Percentiles rank a stretch among this genome's conserved stretches.
These are phyloP conservation scores for Rhypophila decipiens DNA, from an alignment of 495 filamentous ascomycete genomes.

Conservation along the genomic window DNA sequence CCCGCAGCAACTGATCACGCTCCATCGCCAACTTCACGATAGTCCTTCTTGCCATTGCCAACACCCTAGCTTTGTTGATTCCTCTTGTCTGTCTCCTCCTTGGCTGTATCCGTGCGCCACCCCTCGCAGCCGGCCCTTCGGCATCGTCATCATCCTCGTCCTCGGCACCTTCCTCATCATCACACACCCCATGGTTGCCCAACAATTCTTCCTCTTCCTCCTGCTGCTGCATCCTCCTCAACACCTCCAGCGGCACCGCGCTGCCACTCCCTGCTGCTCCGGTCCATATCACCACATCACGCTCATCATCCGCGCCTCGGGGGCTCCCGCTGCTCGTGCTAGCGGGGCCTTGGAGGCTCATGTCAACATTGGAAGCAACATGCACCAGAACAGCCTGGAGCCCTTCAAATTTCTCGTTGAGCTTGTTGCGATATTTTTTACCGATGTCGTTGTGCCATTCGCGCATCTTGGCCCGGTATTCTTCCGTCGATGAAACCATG, in stretches of 20 bases:
- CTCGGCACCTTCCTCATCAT: background rate
- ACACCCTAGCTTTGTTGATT: conserved; percentile 18
- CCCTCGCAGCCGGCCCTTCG: background rate
- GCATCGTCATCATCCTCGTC: background rate
- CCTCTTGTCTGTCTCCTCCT: background rate
- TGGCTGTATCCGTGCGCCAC: background rate
- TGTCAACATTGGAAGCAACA: background rate
- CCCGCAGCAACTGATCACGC: too few relatives aligned
- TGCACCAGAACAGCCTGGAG: conserved; percentile 14
- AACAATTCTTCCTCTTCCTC: background rate
- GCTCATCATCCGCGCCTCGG: too few relatives aligned
- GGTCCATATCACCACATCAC: too few relatives aligned
- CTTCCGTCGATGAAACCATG: background rate
- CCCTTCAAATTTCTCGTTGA: conserved; percentile 22
- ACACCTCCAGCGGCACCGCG: background rate
- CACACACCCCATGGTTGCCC: background rate
- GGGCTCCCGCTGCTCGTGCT: too few relatives aligned
- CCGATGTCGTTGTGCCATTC: conserved; percentile 25
- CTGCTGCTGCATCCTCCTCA: background rate
- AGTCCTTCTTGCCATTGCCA: conserved; percentile 15
- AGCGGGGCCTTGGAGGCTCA: too few relatives aligned
- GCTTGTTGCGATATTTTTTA: conserved; percentile 26
- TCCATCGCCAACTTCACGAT: too few relatives aligned
- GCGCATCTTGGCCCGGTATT: background rate
- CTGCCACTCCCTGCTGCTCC: background rate